These are phyloP conservation scores for Stagonosporopsis chrysanthemi DNA, from an alignment of 2,329 filamentous ascomycete species.

Conservation along the genomic window DNA sequence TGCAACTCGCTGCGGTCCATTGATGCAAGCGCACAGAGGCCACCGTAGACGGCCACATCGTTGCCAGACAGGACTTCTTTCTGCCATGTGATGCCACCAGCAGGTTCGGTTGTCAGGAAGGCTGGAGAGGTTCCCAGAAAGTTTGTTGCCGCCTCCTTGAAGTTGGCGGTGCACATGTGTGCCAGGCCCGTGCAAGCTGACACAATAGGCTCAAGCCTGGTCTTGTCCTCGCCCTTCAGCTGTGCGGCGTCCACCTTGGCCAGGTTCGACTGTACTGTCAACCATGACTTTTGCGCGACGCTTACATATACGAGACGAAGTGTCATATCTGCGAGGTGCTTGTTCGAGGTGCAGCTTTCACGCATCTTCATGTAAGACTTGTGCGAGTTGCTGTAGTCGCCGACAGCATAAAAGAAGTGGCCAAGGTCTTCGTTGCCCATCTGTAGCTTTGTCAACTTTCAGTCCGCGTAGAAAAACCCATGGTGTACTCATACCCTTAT, in stretches of 20 bases:
- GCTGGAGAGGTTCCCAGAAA: slow-evolving; percentile 71
- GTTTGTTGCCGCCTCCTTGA: slow-evolving; percentile 70
- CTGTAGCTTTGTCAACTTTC: slow-evolving; percentile 55
- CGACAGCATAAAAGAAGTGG: slow-evolving; percentile 79
- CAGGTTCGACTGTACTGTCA: slow-evolving; percentile 69
- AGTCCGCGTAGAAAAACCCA: background rate
- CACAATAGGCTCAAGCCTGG: slow-evolving; percentile 70
- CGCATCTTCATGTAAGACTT: slow-evolving; percentile 88
- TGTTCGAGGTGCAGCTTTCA: slow-evolving; percentile 82
- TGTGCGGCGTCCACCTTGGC: slow-evolving; percentile 62
- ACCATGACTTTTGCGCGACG: slow-evolving; percentile 80
- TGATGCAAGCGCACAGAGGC: slow-evolving; percentile 85
- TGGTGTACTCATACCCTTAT: slow-evolving; percentile 71
- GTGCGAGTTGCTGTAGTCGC: slow-evolving; percentile 74
- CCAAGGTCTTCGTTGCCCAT: slow-evolving; percentile 96
- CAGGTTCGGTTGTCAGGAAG: slow-evolving; percentile 51
- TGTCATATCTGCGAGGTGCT: slow-evolving; percentile 83
- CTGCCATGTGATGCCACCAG: slow-evolving; percentile 64
- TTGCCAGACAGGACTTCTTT: slow-evolving; percentile 80
- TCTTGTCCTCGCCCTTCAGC: slow-evolving; percentile 64
- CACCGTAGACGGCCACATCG: slow-evolving; percentile 91
- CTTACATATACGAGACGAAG: slow-evolving; percentile 79
- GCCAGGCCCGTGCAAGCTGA: slow-evolving; percentile 68
- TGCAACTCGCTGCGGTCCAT: slow-evolving; percentile 84
- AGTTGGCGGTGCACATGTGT: slow-evolving; percentile 64